A percentile compares a stretch with the other conserved stretches of the same genome.
Conservation (phyloP, 225 moss, liverwort and hornwort species). For the Lunularia cruciata region DNA sequence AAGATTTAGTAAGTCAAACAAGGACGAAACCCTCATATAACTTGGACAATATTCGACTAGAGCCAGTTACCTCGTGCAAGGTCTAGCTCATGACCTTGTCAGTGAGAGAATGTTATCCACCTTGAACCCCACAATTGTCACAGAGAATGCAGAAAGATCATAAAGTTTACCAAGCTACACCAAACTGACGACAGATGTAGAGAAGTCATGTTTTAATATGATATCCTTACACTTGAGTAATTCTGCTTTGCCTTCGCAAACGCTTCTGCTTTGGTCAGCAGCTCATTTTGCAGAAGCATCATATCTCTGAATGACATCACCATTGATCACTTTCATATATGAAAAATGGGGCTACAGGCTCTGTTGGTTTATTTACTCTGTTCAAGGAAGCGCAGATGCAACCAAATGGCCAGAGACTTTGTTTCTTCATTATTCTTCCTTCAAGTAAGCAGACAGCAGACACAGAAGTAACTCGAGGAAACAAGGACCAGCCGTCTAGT, state of each 20-base stretch:
- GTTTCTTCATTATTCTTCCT: background rate
- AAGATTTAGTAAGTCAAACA: no score
- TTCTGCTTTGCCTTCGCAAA: constrained; percentile 29
- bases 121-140: no score
- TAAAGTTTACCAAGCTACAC: background rate
- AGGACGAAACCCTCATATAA: no score
- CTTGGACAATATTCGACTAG: no score
- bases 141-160: no score
- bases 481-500: no score
- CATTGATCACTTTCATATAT: background rate
- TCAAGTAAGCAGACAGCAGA: background rate
- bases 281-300: constrained; percentile 19
- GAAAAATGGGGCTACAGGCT: background rate
- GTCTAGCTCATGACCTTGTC: no score
- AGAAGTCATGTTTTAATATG: background rate
- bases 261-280: constrained; percentile 26
- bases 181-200: background rate
- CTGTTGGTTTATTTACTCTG: background rate
- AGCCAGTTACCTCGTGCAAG: no score
- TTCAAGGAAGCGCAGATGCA: background rate
- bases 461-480: background rate
- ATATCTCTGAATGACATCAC: constrained; percentile 27
- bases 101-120: no score
- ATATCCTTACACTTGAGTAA: constrained; percentile 12
- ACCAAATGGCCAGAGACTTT: background rate